Percentiles rank a stretch among this genome's conserved stretches.
phyloP scores from a whole-genome alignment of 208 protist genomes.

The Kentomonas sorsogonicus region DNA sequence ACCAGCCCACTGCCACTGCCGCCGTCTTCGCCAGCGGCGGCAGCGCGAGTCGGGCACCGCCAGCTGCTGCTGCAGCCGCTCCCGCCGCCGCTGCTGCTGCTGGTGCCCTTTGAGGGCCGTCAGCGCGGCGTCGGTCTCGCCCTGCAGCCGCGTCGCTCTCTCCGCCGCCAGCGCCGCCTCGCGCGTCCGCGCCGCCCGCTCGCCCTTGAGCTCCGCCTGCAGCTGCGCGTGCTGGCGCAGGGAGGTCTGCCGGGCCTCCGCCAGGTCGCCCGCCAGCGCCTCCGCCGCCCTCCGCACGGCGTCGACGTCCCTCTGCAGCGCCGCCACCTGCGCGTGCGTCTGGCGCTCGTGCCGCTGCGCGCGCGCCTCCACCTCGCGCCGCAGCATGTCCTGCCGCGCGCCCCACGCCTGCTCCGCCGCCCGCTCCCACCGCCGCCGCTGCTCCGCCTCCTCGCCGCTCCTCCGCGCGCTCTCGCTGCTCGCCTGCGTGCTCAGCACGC shows the following conservation, averaged over 20 bases:
- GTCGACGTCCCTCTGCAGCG: conserved; percentile 28
- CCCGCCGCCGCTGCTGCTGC: conserved; percentile 15
- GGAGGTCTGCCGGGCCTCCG: neutral
- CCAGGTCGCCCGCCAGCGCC: conserved; percentile 6
- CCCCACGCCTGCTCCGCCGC: neutral
- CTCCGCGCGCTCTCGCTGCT: too few species aligned
- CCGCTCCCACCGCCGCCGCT: conserved; percentile 4
- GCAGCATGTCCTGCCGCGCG: neutral
- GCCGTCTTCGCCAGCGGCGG: neutral
- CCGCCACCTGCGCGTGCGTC: neutral
- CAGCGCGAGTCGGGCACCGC: too few species aligned
- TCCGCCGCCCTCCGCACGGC: conserved; percentile 21
- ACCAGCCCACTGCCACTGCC: neutral
- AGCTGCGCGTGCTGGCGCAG: neutral
- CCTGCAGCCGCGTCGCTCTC: conserved; percentile 18
- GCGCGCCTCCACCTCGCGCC: neutral
- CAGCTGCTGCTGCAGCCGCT: too few species aligned
- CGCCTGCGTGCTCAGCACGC: too few species aligned
- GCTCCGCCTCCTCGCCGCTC: conserved; percentile 1
- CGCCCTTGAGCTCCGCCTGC: conserved; percentile 14
- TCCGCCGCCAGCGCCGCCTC: conserved; percentile 12
- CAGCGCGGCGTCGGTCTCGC: conserved; percentile 7
- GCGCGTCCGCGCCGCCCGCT: conserved; percentile 14
- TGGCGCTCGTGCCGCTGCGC: neutral
- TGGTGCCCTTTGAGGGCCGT: conserved; percentile 8